Evolutionary conservation across 441 rosid species (phyloP).

Genomic region (Adansonia madagascariensis): DNA sequence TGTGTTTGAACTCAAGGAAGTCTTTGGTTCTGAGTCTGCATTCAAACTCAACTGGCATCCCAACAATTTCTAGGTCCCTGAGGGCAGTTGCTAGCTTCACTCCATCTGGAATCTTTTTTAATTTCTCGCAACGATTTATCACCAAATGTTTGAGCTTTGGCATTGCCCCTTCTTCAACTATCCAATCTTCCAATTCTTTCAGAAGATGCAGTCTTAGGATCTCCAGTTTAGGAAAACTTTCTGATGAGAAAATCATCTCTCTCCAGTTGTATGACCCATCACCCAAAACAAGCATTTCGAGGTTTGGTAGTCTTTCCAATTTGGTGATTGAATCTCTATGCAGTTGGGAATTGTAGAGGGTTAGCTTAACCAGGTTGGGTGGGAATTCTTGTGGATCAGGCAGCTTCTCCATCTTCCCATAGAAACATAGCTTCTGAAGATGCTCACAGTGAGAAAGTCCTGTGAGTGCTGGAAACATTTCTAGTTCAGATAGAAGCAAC

Average conservation of each 20-base stretch:
- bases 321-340: conserved; percentile 21
- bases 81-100: conserved; percentile 19
- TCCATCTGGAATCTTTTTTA: conserved; percentile 21
- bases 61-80: conserved; percentile 26
- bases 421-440: conserved; percentile 27
- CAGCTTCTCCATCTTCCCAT: conserved; percentile 23
- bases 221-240: conserved; percentile 26
- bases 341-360: conserved; percentile 14
- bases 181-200: conserved; percentile 26
- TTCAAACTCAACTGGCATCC: conserved; percentile 28
- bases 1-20: conserved; percentile 14
- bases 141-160: conserved; percentile 24
- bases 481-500: conserved; percentile 19
- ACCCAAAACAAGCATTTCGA: conserved; percentile 27
- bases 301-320: conserved; percentile 24
- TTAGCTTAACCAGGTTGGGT: conserved; percentile 21
- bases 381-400: conserved; percentile 23
- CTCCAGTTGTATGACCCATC: conserved; percentile 23
- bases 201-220: conserved; percentile 23
- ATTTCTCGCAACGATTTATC: conserved; percentile 26
- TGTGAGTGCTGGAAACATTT: conserved; percentile 2
- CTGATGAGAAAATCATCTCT: conserved; percentile 19
- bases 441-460: conserved; percentile 18
- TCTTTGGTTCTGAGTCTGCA: conserved; percentile 25
- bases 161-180: conserved; percentile 21